A percentile compares a stretch with the other conserved stretches of the same genome.
Evolutionary conservation across 306 rosid genomes (phyloP).

Genomic region (Dryas alaskensis): DNA sequence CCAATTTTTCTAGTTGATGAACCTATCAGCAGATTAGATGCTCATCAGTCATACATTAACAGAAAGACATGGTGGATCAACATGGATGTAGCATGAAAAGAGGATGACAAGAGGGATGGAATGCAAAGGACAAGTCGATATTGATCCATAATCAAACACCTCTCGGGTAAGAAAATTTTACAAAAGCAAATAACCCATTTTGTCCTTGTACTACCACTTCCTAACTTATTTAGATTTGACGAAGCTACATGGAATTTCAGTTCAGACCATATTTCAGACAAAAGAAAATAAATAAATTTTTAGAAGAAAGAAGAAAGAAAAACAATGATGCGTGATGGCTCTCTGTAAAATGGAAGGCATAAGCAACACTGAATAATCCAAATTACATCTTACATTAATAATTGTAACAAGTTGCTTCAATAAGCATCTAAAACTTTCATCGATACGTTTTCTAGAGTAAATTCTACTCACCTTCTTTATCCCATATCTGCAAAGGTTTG

Average conservation of each 20-base stretch:
- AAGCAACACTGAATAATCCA: not conserved
- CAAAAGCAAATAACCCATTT: not conserved
- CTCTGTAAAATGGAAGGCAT: not conserved
- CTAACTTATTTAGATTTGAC: not conserved
- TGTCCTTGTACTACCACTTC: not conserved
- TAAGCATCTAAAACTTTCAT: not conserved
- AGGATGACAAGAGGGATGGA: not conserved
- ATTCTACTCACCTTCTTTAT: constrained; percentile 74
- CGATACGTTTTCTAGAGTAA: not conserved
- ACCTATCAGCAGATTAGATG: not conserved
- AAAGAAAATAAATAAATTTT: not conserved
- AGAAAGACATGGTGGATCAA: not conserved
- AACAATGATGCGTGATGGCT: too few relatives aligned
- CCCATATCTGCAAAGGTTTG: constrained; percentile 99
- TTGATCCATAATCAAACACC: not conserved
- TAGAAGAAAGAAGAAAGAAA: too few relatives aligned
- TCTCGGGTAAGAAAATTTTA: not conserved
- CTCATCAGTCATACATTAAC: not conserved
- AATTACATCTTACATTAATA: not conserved
- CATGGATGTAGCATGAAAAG: not conserved
- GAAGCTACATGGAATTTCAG: not conserved
- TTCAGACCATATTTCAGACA: not conserved
- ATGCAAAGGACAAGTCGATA: not conserved
- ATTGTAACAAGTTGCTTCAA: not conserved
- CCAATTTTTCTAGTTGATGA: not conserved